Base-by-base conservation (phyloP, 306 rosid genomes). In the Begonia peltatifolia region DNA sequence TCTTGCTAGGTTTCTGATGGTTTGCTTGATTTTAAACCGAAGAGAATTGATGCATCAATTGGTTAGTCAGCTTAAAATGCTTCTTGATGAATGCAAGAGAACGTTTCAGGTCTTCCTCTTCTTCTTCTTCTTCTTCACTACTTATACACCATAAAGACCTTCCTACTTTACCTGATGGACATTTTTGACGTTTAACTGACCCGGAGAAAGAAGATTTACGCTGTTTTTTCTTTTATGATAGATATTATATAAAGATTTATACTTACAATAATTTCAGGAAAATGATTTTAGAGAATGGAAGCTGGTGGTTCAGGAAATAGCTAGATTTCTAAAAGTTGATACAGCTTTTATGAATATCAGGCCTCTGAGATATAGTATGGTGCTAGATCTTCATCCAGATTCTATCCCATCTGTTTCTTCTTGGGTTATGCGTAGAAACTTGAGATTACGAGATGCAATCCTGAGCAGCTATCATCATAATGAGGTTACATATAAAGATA, bases 201-300 rank as follows among this genome's bases (percentile, higher is more conserved):
- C 7, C 3, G 9, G 1, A 11, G 25, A n/a, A 20, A 18, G 38
- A 7, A 30, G 7, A 30, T 30, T 53, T 23, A 47, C 41, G 55
- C 25, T 10, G 47, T 25, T 14, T 14, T 48, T 59, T 48, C 55
- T 15, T 3, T 36, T 20, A 47, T 5, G 50, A 12, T 6, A 43
- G 41, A 30, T 30, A 30, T 30, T 30, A 30, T 7, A 30, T 20
- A 20, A 20, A 20, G 59, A 63, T 70, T 70, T 58, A 63, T 66
- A 59, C 57, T 56, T 25, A 63, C 58, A 53, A 43, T 70, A 61
- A 46, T 74, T 70, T 53, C 83, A 83, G 90, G 97, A 85, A 56
- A 73, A 78, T 58, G 94, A 90, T 66, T 85, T 85, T 69, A 90
- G 72, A 62, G 97, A 90, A 66, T 90, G 95, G 95, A 90, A 83